Base-by-base conservation (phyloP, 1,284 basidiomycete species). In the Rhodotorula sp. region DNA sequence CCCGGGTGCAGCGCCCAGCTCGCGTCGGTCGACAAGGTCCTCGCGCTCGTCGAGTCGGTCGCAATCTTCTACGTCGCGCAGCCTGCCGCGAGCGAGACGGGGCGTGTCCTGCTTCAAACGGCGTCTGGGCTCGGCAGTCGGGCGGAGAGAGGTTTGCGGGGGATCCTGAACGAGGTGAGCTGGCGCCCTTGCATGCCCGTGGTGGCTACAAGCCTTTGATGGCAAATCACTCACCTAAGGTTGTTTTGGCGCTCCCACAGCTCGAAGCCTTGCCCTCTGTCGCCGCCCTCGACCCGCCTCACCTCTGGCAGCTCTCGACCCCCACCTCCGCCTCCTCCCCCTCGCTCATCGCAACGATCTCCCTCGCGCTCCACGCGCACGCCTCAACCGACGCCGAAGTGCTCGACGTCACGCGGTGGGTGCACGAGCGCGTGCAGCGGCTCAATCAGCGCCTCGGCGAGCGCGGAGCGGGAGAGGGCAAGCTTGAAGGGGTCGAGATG, bases 81-180 rank as follows among this genome's bases (percentile, higher is more conserved):
- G 80, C 87, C 88, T 1, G 89, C 92, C 0, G 91, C 89, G 27
- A 84, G 88, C 7, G 86, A 90, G 0, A 89, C 93, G 42, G 93
- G 91, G 4, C 88, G 89, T 14, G 89, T 93, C 1, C 84, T 97
- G 1, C 82, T 97, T 5, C 93, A 97, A 80, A 97, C 93, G 7
- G 23, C 42, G 56, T 41, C 56, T 3, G 53, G 49, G 21, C 21
- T 21, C 7, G 21, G 21, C 1, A n/a, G 49, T 23, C 21, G n/a
- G 49, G 49, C 21, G 21, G 49, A 23, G 21, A 12, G 49, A 7
- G 23, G 21, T 8, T 1, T 50, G 9, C 21, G n/a, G 9, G 49
- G 49, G 12, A n/a, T 50, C 49, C 8, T 50, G 49, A 21, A 21
- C 21, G 49, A 50, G 23, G 49, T 50, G 49, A 21, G 49, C n/a